Percentiles rank a stretch among this genome's conserved stretches.
phyloP scores from a whole-genome alignment of 2,329 filamentous ascomycete genomes.

The Blastomyces silverae region DNA sequence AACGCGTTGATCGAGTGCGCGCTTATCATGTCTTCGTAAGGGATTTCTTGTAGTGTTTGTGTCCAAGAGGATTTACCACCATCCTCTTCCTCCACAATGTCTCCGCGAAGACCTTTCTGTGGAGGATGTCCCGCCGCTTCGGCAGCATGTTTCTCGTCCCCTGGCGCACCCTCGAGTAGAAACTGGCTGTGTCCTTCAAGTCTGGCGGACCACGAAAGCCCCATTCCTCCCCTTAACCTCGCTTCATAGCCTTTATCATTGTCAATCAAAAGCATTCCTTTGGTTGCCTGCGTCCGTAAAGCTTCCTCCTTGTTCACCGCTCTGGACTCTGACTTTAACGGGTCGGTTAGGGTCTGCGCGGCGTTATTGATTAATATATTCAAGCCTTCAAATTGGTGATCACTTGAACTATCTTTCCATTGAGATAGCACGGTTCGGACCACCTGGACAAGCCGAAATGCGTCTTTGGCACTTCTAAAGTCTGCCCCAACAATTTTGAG shows the following conservation, averaged over 20 bases:
- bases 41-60: constrained; percentile 34
- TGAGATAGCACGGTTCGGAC: constrained; percentile 23
- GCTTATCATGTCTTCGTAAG: constrained; percentile 37
- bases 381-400: constrained; percentile 19
- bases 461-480: constrained; percentile 31
- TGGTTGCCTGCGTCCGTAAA: constrained; percentile 16
- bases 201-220: constrained; percentile 20
- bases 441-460: constrained; percentile 27
- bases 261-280: constrained; percentile 10
- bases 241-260: constrained; percentile 18
- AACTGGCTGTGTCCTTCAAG: constrained; percentile 16
- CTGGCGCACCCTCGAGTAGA: constrained; percentile 3
- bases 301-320: constrained; percentile 27
- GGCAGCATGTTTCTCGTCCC: background rate
- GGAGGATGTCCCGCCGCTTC: background rate
- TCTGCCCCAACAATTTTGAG: constrained; percentile 32
- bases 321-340: constrained; percentile 27
- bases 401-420: constrained; percentile 19
- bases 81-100: constrained; percentile 10
- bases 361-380: constrained; percentile 39
- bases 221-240: constrained; percentile 20
- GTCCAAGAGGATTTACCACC: constrained; percentile 31
- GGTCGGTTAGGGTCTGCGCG: constrained; percentile 36
- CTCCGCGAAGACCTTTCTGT: constrained; percentile 20
- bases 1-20: constrained; percentile 37